These are phyloP conservation scores for Monascus ruber DNA, from an alignment of 2,329 filamentous ascomycete genomes.

Conservation along the genomic window DNA sequence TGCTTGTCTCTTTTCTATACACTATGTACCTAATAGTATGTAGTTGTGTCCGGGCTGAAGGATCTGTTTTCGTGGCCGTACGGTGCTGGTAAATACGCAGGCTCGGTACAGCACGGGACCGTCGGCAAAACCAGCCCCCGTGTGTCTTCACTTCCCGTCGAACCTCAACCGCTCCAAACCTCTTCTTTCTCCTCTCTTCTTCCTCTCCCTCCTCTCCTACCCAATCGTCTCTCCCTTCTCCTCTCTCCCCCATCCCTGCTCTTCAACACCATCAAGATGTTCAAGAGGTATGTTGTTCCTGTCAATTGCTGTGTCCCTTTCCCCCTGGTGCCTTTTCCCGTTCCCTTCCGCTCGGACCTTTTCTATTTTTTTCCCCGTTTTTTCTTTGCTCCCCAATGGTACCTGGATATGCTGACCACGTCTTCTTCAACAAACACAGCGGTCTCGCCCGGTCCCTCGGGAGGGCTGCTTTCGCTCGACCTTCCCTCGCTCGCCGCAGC, in stretches of 20 bases:
- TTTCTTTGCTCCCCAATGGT: not conserved
- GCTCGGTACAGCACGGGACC: conserved; percentile 32
- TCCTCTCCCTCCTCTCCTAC: conserved; percentile 18
- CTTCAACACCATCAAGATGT: conserved; percentile 44
- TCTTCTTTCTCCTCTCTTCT: conserved; percentile 20
- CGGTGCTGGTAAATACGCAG: not conserved
- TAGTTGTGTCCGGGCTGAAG: not conserved
- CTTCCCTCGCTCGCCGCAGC: conserved; percentile 43
- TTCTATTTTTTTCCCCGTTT: conserved; percentile 12
- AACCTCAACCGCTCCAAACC: conserved; percentile 14
- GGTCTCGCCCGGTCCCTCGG: conserved; percentile 55
- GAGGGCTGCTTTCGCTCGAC: conserved; percentile 48
- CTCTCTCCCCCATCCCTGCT: conserved; percentile 26
- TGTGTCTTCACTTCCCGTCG: conserved; percentile 26
- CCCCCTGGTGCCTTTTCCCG: conserved; percentile 3
- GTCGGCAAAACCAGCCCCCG: conserved; percentile 33
- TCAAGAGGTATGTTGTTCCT: conserved; percentile 45
- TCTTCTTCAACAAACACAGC: conserved; percentile 32
- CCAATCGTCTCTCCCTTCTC: conserved; percentile 22
- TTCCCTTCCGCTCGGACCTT: conserved; percentile 6
- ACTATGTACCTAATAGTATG: too few relatives aligned
- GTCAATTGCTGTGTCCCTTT: conserved; percentile 4
- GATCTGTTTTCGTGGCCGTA: not conserved
- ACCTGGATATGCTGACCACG: conserved; percentile 20
- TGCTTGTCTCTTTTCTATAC: too few relatives aligned